Percentiles rank a stretch among this genome's conserved stretches.
Conservation (phyloP, 306 rosid genomes). For the Herpetospermum pedunculosum region DNA sequence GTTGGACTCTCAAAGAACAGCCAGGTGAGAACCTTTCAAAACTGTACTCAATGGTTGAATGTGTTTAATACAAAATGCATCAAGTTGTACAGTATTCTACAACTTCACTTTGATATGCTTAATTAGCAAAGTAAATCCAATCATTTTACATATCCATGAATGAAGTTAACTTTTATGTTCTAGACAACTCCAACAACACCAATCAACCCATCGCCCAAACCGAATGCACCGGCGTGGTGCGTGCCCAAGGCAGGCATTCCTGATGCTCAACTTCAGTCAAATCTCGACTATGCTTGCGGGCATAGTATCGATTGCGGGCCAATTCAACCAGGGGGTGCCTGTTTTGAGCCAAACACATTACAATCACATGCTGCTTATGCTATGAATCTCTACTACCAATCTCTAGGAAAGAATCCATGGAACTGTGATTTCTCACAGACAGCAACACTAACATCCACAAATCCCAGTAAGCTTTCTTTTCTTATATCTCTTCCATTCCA, state of each 20-base stretch:
- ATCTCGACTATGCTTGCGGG: conserved; percentile 61
- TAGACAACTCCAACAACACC: conserved; percentile 32
- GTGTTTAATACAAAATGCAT: not conserved
- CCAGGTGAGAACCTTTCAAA: conserved; percentile 37
- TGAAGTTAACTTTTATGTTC: not conserved
- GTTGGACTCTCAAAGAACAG: conserved; percentile 58
- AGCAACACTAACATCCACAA: conserved; percentile 57
- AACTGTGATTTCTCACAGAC: conserved; percentile 90
- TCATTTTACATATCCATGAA: not conserved
- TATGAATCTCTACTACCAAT: conserved; percentile 84
- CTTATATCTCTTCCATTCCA: not conserved
- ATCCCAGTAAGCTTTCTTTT: conserved; percentile 57
- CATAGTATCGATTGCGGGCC: conserved; percentile 51
- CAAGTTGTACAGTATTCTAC: not conserved
- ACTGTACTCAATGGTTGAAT: not conserved
- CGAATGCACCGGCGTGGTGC: conserved; percentile 47
- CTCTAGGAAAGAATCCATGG: conserved; percentile 35
- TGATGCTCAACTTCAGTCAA: conserved; percentile 55
- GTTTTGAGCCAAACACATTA: conserved; percentile 63
- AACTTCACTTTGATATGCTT: not conserved
- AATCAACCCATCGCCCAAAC: conserved; percentile 33
- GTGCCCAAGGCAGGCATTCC: conserved; percentile 50
- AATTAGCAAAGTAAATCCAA: not conserved
- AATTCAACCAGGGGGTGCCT: conserved; percentile 69
- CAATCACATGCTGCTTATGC: conserved; percentile 77